Conservation (phyloP, 2,329 filamentous ascomycete genomes). For the Penicillium sp. region DNA sequence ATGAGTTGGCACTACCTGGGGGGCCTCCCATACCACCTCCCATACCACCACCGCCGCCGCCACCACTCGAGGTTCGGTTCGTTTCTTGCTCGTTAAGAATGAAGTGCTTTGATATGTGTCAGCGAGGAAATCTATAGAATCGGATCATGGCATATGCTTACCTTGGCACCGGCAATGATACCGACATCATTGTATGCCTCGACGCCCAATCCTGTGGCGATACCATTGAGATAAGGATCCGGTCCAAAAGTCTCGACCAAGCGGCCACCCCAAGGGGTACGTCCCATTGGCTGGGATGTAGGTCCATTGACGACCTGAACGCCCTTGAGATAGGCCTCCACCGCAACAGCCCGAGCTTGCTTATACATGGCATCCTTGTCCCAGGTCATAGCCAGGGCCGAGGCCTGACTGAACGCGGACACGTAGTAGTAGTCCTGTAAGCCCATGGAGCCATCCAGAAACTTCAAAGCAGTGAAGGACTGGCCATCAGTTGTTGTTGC, state of each 20-base stretch:
- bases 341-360: constrained; percentile 18
- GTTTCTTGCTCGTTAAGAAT: constrained; percentile 70
- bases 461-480: constrained; percentile 25
- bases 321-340: constrained; percentile 22
- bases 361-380: constrained; percentile 22
- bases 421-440: constrained; percentile 23
- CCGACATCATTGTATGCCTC: constrained; percentile 61
- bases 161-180: constrained; percentile 23
- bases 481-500: constrained; percentile 23
- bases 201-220: constrained; percentile 42
- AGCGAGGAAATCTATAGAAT: neutral
- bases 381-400: constrained; percentile 23
- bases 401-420: constrained; percentile 21
- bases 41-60: constrained; percentile 19
- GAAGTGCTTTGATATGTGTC: constrained; percentile 41
- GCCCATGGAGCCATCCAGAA: constrained; percentile 22
- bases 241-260: constrained; percentile 43
- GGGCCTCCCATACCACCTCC: neutral
- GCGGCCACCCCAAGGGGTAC: constrained; percentile 24
- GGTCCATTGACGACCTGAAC: constrained; percentile 21
- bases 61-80: constrained; percentile 34
- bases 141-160: constrained; percentile 42
- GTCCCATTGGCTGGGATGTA: constrained; percentile 20
- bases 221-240: constrained; percentile 49
- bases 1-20: constrained; percentile 37